Base-by-base conservation (phyloP, 805 yeast genomes). In the Kluyveromyces wickerhamii region DNA sequence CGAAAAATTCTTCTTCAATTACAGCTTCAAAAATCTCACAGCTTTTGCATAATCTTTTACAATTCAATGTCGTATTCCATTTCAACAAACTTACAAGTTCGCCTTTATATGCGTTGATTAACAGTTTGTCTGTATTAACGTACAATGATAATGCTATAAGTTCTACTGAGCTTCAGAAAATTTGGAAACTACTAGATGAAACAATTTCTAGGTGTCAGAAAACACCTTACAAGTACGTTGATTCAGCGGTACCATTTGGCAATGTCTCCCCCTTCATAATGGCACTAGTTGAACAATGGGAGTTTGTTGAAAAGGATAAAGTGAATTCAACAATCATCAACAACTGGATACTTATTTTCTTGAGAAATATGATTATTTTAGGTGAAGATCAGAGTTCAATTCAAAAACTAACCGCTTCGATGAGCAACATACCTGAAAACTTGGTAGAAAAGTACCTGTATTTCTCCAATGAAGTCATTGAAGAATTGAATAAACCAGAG, bases 201-300 rank as follows among this genome's bases (percentile, higher is more conserved):
- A 63, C 85, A 0, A 67, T 86, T 20, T 66, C 85, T 1, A 69
- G 96, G 42, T 68, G 79, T 41, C 69, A 79, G 23, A 69, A 73
- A 41, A 59, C 86, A 0, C 96, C 97, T 0, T 92, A 81, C 60
- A 86, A 83, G 51, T 89, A 87, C 47, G 69, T 85, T 35, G 96
- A 89, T 51, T 41, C 55, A 34, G 66, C 74, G 3, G 57, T 53
- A 19, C 37, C 43, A 1, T 48, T 49, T n/a, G 39, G 45, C 0
- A 46, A 50, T 19, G 47, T 75, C 10, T 76, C 86, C 38, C 83
- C 86, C 0, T 67, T 79, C 33, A 44, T 69, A 2, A 62, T 74
- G 10, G 67, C 79, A 0, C 45, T 79, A 3, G 54, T 75, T 29
- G 96, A 87, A 43, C 96, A 87, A 51, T 70, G 80, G 57, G 64